phyloP scores from a whole-genome alignment of 257 asterid genomes.

The Parsonsia alboflavescens region DNA sequence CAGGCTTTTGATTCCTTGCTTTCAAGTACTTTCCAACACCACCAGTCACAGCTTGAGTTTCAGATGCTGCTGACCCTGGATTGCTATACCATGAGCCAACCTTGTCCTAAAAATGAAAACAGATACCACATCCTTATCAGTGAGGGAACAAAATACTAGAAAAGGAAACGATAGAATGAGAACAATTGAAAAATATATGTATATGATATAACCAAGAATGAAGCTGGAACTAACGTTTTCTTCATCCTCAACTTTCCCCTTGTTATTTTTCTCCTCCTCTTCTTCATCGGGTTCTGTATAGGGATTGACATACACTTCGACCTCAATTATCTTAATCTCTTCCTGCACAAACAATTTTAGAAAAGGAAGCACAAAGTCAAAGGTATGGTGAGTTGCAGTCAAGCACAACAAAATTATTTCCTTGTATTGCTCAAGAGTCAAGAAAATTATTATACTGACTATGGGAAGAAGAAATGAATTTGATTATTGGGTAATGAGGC shows the following conservation, averaged over 20 bases:
- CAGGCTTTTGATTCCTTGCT: slow-evolving; percentile 34
- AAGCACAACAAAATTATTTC: no score
- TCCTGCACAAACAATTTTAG: slow-evolving; percentile 47
- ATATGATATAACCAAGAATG: neutral
- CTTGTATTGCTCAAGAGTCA: neutral
- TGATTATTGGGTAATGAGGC: neutral
- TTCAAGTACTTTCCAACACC: slow-evolving; percentile 84
- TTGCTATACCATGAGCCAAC: slow-evolving; percentile 95
- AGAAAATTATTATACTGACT: neutral
- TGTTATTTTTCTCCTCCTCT: slow-evolving; percentile 52
- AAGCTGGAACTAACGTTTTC: slow-evolving; percentile 50
- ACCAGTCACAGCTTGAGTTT: slow-evolving; percentile 42
- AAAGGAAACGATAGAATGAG: neutral
- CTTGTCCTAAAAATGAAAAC: slow-evolving; percentile 53
- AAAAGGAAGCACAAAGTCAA: neutral
- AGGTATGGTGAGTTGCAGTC: no score
- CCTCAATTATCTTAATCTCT: slow-evolving; percentile 77
- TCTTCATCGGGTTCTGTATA: slow-evolving; percentile 76
- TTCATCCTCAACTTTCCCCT: slow-evolving; percentile 53
- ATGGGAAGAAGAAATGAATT: no score
- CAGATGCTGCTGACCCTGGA: slow-evolving; percentile 53
- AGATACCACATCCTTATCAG: neutral
- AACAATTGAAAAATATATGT: neutral
- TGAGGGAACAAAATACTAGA: neutral
- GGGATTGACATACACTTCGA: slow-evolving; percentile 77